These are phyloP conservation scores for Hemileccinum rubropunctum DNA, from an alignment of 768 basidiomycete genomes.

Conservation along the genomic window DNA sequence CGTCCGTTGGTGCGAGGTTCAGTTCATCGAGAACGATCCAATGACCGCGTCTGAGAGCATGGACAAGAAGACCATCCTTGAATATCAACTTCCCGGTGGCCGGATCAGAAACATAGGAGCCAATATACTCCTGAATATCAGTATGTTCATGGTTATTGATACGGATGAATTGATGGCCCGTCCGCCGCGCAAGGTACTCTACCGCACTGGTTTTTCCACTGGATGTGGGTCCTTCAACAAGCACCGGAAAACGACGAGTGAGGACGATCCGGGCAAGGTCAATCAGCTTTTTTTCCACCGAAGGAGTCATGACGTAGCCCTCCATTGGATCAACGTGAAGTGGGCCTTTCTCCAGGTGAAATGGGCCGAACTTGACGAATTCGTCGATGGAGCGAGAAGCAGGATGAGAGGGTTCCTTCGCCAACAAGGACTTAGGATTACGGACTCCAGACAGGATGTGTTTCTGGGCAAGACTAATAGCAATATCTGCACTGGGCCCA, in stretches of 20 bases:
- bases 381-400: conserved; percentile 44
- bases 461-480: conserved; percentile 67
- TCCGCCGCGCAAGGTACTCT: conserved; percentile 89
- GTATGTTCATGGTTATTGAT: conserved; percentile 99
- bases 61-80: conserved; percentile 91
- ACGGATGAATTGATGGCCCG: conserved; percentile 93
- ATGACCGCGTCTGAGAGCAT: conserved; percentile 85
- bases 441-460: conserved; percentile 77
- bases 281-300: conserved; percentile 90
- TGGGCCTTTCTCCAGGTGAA: conserved; percentile 82
- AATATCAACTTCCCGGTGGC: conserved; percentile 91
- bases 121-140: conserved; percentile 98
- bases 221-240: conserved; percentile 98
- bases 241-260: conserved; percentile 86
- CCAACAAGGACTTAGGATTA: conserved; percentile 73
- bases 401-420: conserved; percentile 62
- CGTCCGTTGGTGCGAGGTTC: conserved; percentile 96
- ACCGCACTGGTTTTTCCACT: conserved; percentile 97
- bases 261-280: conserved; percentile 91
- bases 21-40: conserved; percentile 99
- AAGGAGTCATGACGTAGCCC: conserved; percentile 93
- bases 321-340: conserved; percentile 60
- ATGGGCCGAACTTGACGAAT: conserved; percentile 85
- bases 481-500: conserved; percentile 59
- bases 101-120: conserved; percentile 93